Evolutionary conservation across 164 flowering plant genomes (phyloP), one percentile per base, ranked within the genome.

Genomic region (Berberis vulgaris): DNA sequence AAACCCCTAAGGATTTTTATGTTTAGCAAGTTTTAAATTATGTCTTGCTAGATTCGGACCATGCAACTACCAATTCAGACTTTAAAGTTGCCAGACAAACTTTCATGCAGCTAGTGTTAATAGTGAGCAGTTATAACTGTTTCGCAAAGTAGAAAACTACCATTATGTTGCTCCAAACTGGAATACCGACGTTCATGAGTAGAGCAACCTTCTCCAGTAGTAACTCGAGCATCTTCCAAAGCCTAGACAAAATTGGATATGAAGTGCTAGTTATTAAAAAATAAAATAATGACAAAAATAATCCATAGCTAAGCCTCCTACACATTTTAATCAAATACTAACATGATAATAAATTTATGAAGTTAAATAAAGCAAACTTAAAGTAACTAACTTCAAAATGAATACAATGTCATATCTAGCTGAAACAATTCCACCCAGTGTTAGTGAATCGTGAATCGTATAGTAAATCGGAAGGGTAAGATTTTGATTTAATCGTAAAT

Each of bases 201-300:
- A 41, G 60, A 7, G 2, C 59, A 7, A 13, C 45, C 45, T 54
- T 46, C 71, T 70, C 60, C 74, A 59, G 64, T 64, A 43, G 39
- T 59, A 41, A 9, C 45, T 11, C 6, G 74, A 57, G 41, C 65
- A 45, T 57, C 79, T 62, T 60, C 78, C 60, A 67, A 45, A 63
- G 66, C 79, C 82, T 81, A 60, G 72, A 75, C 6, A 41, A 40
- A 59, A 46, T 67, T 42, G 40, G 56, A 41, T 57, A 63, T 38
- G 12, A 56, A 49, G 69, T 49, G 3, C 13, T 10, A 7, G 13
- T 52, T 52, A 52, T 26, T 3, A 26, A 10, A 52, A 52, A 11
- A 52, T 26, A 12, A 6, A 3, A 10, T 52, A 5, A 47, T 47
- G 7, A 47, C 5, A 47, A 47, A 47, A 9, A 47, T 47, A 5